phyloP scores from a whole-genome alignment of 2,329 filamentous ascomycete species.

The Fusarium concolor region DNA sequence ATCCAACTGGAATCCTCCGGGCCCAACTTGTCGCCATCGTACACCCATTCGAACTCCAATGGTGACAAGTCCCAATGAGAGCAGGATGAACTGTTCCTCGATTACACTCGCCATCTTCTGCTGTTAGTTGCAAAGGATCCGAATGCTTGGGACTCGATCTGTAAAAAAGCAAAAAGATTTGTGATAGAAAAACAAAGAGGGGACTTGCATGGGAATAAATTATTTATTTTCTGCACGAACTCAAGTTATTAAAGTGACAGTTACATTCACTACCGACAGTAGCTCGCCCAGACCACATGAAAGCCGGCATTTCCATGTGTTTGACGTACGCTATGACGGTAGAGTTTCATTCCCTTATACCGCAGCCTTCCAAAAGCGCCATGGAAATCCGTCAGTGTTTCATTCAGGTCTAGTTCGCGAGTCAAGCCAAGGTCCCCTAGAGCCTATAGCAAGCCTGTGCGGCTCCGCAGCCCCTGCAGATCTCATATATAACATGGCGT shows the following conservation, averaged over 20 bases:
- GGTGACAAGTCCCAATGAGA: conserved; percentile 35
- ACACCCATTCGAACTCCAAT: conserved; percentile 31
- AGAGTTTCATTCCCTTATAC: conserved; percentile 1
- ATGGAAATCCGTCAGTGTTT: neutral
- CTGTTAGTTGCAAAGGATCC: neutral
- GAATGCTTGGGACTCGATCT: conserved; percentile 4
- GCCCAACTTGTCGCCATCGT: conserved; percentile 30
- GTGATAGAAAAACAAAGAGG: neutral
- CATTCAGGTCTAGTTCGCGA: neutral
- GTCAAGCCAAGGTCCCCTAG: neutral
- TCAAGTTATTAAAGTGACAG: neutral
- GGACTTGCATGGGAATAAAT: neutral
- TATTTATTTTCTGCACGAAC: neutral
- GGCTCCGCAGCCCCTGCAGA: conserved; percentile 15
- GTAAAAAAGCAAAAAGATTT: neutral
- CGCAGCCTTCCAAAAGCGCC: neutral
- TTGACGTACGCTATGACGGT: neutral
- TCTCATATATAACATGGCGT: neutral
- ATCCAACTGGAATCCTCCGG: conserved; percentile 32
- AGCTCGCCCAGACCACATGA: neutral
- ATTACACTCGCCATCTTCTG: conserved; percentile 28
- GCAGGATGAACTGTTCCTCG: conserved; percentile 39
- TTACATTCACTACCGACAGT: neutral
- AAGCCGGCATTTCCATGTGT: neutral
- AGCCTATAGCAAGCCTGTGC: neutral